Conservation (phyloP, 139 green algal species). For the Chlorella sp. region DNA sequence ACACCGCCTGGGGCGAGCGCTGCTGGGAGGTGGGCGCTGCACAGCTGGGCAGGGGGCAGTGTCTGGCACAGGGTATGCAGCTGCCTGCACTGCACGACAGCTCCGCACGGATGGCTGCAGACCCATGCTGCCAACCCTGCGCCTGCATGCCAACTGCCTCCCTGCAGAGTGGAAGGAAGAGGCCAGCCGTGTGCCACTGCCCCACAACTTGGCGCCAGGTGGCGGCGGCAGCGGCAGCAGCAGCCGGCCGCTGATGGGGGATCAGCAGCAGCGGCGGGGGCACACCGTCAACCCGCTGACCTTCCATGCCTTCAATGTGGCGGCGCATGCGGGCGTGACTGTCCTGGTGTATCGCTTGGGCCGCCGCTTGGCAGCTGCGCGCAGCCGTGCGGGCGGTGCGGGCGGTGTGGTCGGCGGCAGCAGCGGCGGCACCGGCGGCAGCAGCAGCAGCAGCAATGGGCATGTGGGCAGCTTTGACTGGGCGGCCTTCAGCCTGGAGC, state of each 20-base stretch:
- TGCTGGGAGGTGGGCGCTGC: conserved; percentile 7
- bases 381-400: too few species aligned
- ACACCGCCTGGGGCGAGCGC: conserved; percentile 17
- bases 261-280: not conserved
- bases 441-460: not conserved
- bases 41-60: too few species aligned
- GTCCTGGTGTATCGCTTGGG: conserved; percentile 56
- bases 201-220: not conserved
- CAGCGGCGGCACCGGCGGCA: not conserved
- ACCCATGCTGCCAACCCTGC: too few species aligned
- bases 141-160: too few species aligned
- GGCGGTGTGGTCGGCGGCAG: not conserved
- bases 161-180: too few species aligned
- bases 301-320: conserved; percentile 69
- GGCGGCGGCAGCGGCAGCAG: not conserved
- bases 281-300: conserved; percentile 55
- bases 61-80: too few species aligned
- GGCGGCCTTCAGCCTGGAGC: conserved; percentile 32
- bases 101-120: too few species aligned
- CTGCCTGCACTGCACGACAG: too few species aligned
- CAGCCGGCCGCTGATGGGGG: not conserved
- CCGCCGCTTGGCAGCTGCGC: conserved; percentile 10
- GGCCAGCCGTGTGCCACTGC: too few species aligned
- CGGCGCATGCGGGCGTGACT: conserved; percentile 63
- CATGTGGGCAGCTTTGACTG: not conserved